Conservation (phyloP, 2,329 filamentous ascomycete genomes). For the Apiospora kogelbergensis region DNA sequence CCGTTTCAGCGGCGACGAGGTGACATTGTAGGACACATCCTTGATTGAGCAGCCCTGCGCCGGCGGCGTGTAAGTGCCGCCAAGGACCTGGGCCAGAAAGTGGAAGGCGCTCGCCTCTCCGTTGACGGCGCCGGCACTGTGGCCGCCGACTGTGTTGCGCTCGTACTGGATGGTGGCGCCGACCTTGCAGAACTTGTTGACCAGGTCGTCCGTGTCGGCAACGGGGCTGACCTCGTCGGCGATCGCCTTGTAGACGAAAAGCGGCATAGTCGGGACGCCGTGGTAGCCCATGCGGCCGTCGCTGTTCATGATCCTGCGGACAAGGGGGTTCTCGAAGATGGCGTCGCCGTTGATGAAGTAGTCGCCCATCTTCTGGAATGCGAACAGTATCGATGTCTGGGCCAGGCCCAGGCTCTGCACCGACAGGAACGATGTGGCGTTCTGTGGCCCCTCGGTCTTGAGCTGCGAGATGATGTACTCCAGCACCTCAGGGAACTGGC, state of each 20-base stretch:
- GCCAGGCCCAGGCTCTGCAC: constrained; percentile 18
- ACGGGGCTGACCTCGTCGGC: constrained; percentile 41
- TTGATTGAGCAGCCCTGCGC: background rate
- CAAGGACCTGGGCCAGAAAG: constrained; percentile 9
- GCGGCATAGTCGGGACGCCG: constrained; percentile 40
- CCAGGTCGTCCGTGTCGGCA: constrained; percentile 39
- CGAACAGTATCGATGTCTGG: constrained; percentile 17
- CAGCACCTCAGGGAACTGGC: constrained; percentile 30
- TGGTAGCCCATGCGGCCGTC: constrained; percentile 27
- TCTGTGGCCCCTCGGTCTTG: constrained; percentile 20
- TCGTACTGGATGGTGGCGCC: constrained; percentile 42
- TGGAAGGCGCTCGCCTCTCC: constrained; percentile 15
- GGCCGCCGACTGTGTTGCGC: constrained; percentile 40
- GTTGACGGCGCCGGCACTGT: constrained; percentile 32
- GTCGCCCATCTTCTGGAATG: constrained; percentile 25
- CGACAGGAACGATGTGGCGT: constrained; percentile 23
- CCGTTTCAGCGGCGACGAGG: background rate
- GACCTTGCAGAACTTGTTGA: constrained; percentile 37
- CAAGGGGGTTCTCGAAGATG: constrained; percentile 13
- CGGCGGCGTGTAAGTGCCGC: background rate
- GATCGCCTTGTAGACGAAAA: constrained; percentile 46
- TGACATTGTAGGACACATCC: background rate
- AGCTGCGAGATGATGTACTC: constrained; percentile 24
- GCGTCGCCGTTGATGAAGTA: constrained; percentile 28
- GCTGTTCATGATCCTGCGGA: constrained; percentile 18